Percentiles rank a stretch among this genome's conserved stretches.
These are phyloP conservation scores for Daldinia grandis DNA, from an alignment of 495 filamentous ascomycete genomes.

Conservation along the genomic window DNA sequence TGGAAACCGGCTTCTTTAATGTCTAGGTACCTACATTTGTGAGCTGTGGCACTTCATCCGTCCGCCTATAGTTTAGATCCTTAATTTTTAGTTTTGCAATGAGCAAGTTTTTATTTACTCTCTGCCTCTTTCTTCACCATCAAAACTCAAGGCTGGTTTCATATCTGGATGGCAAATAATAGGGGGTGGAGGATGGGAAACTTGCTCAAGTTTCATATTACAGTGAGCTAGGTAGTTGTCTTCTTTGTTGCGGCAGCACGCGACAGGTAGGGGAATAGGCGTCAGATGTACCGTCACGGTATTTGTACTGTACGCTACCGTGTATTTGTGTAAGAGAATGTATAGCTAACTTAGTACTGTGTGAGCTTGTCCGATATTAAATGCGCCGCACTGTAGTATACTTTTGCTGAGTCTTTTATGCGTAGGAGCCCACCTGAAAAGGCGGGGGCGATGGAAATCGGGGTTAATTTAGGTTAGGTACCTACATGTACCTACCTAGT, in stretches of 20 bases:
- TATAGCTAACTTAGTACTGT: conserved; percentile 1
- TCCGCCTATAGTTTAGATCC: background rate
- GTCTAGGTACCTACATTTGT: background rate
- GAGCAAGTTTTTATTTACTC: conserved; percentile 37
- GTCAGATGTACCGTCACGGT: conserved; percentile 13
- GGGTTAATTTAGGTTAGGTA: too few species aligned
- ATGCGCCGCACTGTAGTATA: conserved; percentile 43
- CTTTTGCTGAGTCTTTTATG: conserved; percentile 28
- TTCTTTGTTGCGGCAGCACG: conserved; percentile 35
- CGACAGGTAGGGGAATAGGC: conserved; percentile 9
- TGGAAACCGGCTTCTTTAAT: background rate
- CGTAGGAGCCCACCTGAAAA: conserved; percentile 9
- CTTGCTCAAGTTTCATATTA: conserved; percentile 45
- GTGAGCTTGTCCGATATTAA: background rate
- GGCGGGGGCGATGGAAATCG: background rate
- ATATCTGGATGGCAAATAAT: conserved; percentile 26
- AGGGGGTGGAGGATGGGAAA: conserved; percentile 36
- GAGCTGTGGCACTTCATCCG: background rate
- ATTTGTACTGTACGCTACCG: background rate
- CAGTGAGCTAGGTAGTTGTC: background rate
- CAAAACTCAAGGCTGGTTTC: conserved; percentile 39
- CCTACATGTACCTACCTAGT: too few species aligned
- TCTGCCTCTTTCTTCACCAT: background rate
- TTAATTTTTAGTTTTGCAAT: conserved; percentile 10
- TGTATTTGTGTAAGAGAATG: background rate